These are phyloP conservation scores for Drechslerella coelobrocha DNA, from an alignment of 2,329 filamentous ascomycete species.

Conservation along the genomic window DNA sequence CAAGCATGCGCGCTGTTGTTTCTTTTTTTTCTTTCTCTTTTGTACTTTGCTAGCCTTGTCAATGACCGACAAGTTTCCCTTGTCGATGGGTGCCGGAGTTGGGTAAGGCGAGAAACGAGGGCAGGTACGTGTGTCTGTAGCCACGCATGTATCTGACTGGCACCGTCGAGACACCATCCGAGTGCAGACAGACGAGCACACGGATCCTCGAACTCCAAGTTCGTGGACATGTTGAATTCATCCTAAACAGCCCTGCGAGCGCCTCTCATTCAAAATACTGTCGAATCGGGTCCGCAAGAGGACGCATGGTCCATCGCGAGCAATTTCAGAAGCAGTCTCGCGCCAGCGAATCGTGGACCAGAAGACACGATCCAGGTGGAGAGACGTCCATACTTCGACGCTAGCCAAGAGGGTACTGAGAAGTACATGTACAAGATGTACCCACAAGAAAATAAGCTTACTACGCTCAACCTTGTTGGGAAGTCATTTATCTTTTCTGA, in stretches of 20 bases:
- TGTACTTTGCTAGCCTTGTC: background rate
- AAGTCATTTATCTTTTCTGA: no score
- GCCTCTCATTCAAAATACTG: background rate
- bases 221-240: background rate
- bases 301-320: background rate
- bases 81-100: background rate
- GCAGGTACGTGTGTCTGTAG: background rate
- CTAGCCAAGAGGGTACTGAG: background rate
- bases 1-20: background rate
- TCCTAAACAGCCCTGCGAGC: background rate
- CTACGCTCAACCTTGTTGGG: background rate
- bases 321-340: constrained; percentile 39
- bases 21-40: constrained; percentile 5
- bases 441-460: background rate
- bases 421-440: background rate
- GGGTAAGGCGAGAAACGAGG: background rate
- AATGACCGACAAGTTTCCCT: background rate
- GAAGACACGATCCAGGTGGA: constrained; percentile 36
- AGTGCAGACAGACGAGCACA: background rate
- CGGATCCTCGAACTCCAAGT: background rate
- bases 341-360: constrained; percentile 37
- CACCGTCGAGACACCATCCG: background rate
- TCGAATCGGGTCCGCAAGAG: constrained; percentile 5
- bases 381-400: constrained; percentile 26
- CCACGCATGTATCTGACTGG: background rate